Evolutionary conservation across 345 rosid genomes (phyloP), one percentile per base, ranked within the genome.

Genomic region (Firmiana major): DNA sequence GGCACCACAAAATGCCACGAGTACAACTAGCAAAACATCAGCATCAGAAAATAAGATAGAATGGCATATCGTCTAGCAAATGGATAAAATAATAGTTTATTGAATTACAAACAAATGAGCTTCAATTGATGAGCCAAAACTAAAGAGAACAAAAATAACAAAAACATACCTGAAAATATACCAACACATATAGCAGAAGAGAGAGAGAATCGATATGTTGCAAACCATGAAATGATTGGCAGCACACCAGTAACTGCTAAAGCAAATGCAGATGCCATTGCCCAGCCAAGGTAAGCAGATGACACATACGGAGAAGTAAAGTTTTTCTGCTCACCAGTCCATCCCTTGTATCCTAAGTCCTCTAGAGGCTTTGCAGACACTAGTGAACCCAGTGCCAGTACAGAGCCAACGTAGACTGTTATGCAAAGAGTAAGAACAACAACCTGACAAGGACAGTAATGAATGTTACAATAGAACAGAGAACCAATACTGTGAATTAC

Each of bases 221-320:
- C 92, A 79, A 97, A 97, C 99, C 99, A 97, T 60, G 99, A 97
- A 85, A 92, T 80, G 80, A 97, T 92, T 60, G 99, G 99, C 77
- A 97, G 89, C 84, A 92, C 86, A 73, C 97, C 97, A 54, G 97
- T 92, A 77, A 94, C 98, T 68, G 91, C 86, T 79, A 97, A 84
- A 81, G 97, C 94, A 84, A 97, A 89, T 70, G 87, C 98, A 81
- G 97, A 88, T 75, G 99, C 96, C 94, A 97, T 91, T 58, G 97
- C 97, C 98, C 98, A 97, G 58, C 99, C 99, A 83, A 97, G 85
- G 86, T 92, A 97, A 53, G 84, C 89, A 54, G 97, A 85, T 81
- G 99, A 97, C 75, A 89, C 86, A 83, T 97, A 97, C 48, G 97
- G 92, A 81, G 99, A 97, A 60, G 78, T 79, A 78, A 87, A 88